Evolutionary conservation across 106 monocot species (phyloP).

Genomic region (Chionographis japonica): DNA sequence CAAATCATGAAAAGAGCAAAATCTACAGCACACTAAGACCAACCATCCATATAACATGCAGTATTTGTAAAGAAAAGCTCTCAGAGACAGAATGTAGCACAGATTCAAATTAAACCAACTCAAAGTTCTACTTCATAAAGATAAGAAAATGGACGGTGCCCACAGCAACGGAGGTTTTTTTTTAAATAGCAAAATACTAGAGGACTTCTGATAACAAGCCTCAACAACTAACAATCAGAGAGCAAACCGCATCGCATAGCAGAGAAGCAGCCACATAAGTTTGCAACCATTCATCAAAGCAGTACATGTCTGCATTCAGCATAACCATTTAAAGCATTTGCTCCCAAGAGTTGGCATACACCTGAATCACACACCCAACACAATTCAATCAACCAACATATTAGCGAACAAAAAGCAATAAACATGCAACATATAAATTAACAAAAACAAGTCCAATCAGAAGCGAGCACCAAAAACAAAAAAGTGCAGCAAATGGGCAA

Average conservation of each 20-base stretch:
- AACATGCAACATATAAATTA: background rate
- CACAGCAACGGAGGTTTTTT: background rate
- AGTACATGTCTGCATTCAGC: constrained; percentile 56
- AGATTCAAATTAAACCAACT: no score
- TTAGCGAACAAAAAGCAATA: constrained; percentile 6
- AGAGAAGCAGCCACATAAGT: constrained; percentile 34
- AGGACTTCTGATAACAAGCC: background rate
- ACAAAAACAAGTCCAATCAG: background rate
- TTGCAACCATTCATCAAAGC: constrained; percentile 53
- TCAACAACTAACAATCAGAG: constrained; percentile 16
- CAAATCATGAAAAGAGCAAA: no score
- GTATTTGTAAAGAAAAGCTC: no score
- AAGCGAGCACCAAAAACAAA: background rate
- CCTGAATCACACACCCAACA: constrained; percentile 51
- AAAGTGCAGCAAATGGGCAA: background rate
- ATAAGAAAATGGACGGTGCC: no score
- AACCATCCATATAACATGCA: no score
- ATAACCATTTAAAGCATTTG: constrained; percentile 51
- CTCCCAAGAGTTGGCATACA: constrained; percentile 56
- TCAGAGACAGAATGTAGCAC: no score
- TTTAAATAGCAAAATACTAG: background rate
- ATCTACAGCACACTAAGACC: no score
- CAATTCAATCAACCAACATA: constrained; percentile 32
- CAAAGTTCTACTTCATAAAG: no score
- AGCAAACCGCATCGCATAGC: constrained; percentile 15